Evolutionary conservation across 2,329 filamentous ascomycete genomes (phyloP), one percentile per base, ranked within the genome.

Genomic region (Colletotrichum coccodes): DNA sequence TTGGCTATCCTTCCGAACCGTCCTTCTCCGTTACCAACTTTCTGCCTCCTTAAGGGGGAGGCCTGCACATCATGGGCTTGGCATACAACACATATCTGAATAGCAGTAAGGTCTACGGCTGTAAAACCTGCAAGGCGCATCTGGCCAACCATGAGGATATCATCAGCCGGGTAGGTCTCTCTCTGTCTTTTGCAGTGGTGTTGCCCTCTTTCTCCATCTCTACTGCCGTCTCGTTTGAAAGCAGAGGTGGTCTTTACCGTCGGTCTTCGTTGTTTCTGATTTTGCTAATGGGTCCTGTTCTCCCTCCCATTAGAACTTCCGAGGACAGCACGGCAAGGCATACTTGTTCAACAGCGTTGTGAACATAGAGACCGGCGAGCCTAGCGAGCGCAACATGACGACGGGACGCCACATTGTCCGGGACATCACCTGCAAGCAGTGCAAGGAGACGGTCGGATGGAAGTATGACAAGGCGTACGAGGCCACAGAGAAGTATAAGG

Each of bases 381-480:
- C 95, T n/a, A 91, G 89, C 78, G 96, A 99, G 83, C 94, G 96
- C 73, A 97, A 92, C 83, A 99, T 99, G 96, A 99, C 96, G 16
- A 99, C 96, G 1, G 96, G 96, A 60, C 90, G 93, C 62, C 96
- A 99, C 81, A 87, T 98, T 64, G 96, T 99, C 54, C 91, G 96
- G 67, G 96, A 99, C 79, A 98, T 99, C 75, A 86, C 86, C 67
- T 99, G 96, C 84, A 89, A 92, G 67, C 93, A 97, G 81, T 99
- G 96, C 87, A 92, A 92, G 78, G 92, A 95, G 80, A 92, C 92
- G 34, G 96, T 99, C 60, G 96, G 96, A 40, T 99, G 96, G 96
- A 98, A 97, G 81, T 99, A 99, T 79, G 96, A 99, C 82, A 97
- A 97, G 84, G 96, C 96, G 1, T 98, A 93, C 79, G 96, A 99